Evolutionary conservation across 805 yeast species (phyloP).

Genomic region (Yarrowia sp.): DNA sequence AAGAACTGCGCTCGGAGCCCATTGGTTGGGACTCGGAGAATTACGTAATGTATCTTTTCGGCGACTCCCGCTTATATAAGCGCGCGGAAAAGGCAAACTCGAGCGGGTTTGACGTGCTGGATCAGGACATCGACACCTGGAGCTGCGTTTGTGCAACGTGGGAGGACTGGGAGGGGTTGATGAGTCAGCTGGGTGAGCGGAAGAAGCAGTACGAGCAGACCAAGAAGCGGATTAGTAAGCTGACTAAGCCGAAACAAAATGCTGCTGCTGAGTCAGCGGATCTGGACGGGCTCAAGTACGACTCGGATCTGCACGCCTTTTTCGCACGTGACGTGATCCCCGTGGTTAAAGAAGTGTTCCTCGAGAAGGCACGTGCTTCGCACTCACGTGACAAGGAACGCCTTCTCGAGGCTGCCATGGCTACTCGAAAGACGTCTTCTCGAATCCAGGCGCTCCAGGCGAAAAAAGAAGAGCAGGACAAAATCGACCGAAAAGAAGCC

Average conservation of each 20-base stretch:
- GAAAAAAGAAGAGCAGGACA: slow-evolving; percentile 33
- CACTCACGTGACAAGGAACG: slow-evolving; percentile 34
- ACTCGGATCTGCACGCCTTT: not conserved
- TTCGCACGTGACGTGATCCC: not conserved
- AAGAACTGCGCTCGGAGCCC: slow-evolving; percentile 2
- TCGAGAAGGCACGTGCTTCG: slow-evolving; percentile 35
- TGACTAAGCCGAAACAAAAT: too few relatives aligned
- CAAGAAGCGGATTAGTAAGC: too few relatives aligned
- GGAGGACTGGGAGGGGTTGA: not conserved
- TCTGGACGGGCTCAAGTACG: slow-evolving; percentile 28
- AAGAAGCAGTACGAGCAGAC: not conserved
- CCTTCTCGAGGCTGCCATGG: slow-evolving; percentile 33
- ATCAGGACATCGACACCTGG: slow-evolving; percentile 16
- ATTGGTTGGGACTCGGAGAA: slow-evolving; percentile 1
- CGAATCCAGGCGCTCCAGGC: slow-evolving; percentile 36
- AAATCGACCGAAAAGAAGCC: slow-evolving; percentile 18
- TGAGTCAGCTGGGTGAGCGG: not conserved
- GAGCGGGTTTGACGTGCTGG: slow-evolving; percentile 28
- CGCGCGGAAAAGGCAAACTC: slow-evolving; percentile 30
- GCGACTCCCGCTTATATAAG: slow-evolving; percentile 40
- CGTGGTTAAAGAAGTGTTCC: slow-evolving; percentile 35
- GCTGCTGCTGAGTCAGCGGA: slow-evolving; percentile 9
- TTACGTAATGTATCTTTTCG: slow-evolving; percentile 37
- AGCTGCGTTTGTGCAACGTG: slow-evolving; percentile 10
- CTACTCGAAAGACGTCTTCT: slow-evolving; percentile 39